A percentile compares a stretch with the other conserved stretches of the same genome.
These are phyloP conservation scores for Arxiozyma telluris DNA, from an alignment of 1,139 yeast genomes.

Conservation along the genomic window DNA sequence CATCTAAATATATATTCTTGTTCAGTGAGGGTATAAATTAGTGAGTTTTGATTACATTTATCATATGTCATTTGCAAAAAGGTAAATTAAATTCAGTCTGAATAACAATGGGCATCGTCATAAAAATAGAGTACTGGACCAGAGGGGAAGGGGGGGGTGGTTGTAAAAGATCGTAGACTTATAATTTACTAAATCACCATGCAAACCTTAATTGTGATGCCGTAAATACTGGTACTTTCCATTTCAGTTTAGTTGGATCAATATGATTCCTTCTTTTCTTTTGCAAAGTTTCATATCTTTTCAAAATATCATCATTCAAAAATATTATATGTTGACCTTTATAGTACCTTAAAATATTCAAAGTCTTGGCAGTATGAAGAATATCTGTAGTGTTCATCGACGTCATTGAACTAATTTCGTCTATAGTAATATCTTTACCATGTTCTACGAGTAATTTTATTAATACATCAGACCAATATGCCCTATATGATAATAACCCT, in stretches of 20 bases:
- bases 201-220: constrained; percentile 95
- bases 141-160: no score
- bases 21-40: neutral
- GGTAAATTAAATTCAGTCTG: neutral
- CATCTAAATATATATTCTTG: neutral
- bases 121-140: no score
- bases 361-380: constrained; percentile 81
- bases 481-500: constrained; percentile 87
- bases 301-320: constrained; percentile 73
- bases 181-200: constrained; percentile 41
- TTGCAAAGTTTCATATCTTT: constrained; percentile 63
- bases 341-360: constrained; percentile 82
- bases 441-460: constrained; percentile 65
- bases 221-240: constrained; percentile 97
- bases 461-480: constrained; percentile 91
- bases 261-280: constrained; percentile 70
- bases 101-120: no score
- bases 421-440: constrained; percentile 72
- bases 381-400: constrained; percentile 97
- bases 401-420: constrained; percentile 76
- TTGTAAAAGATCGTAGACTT: neutral
- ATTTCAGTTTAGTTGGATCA: constrained; percentile 59
- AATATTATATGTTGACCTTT: constrained; percentile 95
- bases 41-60: no score
- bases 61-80: no score